Percentiles rank a stretch among this genome's conserved stretches.
Evolutionary conservation across 139 green algal species (phyloP).

Genomic region (Coccomyxa sp.): DNA sequence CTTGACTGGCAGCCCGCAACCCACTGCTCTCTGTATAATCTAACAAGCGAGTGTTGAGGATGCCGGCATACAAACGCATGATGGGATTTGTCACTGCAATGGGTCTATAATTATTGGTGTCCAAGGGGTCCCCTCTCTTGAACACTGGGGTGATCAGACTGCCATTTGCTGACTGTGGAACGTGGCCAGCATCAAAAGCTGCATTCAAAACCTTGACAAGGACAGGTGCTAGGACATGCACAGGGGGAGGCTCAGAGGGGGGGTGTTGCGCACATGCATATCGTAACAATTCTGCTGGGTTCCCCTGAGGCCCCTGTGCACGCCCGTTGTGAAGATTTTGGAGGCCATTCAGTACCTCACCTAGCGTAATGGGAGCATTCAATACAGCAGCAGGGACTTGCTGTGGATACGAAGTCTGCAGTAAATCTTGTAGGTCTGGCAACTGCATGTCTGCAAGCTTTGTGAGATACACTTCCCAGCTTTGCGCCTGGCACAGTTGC

Average conservation of each 20-base stretch:
- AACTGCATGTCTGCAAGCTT: neutral
- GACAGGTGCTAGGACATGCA: neutral
- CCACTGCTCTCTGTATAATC: neutral
- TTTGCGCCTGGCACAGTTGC: neutral
- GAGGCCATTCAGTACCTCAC: neutral
- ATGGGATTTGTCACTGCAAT: conserved; percentile 3
- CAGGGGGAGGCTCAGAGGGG: neutral
- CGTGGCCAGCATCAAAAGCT: neutral
- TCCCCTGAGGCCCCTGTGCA: neutral
- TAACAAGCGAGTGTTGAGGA: neutral
- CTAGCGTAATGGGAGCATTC: neutral
- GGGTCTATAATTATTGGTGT: conserved; percentile 8
- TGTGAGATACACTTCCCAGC: neutral
- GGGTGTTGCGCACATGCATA: neutral
- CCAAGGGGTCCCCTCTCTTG: neutral
- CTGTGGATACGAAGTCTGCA: neutral
- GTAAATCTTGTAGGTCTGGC: neutral
- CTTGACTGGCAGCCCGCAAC: neutral
- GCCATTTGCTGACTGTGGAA: neutral
- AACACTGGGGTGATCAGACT: neutral
- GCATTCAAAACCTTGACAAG: neutral
- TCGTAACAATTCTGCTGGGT: neutral
- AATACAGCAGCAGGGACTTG: neutral
- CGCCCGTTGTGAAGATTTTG: neutral
- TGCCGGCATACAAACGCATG: neutral